A percentile compares a stretch with the other conserved stretches of the same genome.
Evolutionary conservation across 305 asterid genomes (phyloP).

Genomic region (Stenogyne calaminthoides): DNA sequence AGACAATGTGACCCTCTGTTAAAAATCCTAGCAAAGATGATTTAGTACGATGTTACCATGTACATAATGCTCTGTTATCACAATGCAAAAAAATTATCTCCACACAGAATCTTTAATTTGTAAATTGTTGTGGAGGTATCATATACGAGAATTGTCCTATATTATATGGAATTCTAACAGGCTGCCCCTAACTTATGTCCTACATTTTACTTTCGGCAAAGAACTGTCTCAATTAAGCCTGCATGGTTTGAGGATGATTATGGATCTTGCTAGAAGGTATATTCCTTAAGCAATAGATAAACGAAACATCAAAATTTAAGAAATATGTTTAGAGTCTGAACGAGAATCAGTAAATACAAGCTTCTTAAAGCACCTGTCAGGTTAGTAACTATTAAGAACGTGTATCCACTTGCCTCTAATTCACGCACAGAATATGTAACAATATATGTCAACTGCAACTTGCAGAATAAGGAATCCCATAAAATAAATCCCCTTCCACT

Average conservation of each 20-base stretch:
- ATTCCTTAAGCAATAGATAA: background rate
- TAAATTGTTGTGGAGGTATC: background rate
- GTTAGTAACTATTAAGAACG: background rate
- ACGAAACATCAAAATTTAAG: background rate
- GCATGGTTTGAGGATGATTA: background rate
- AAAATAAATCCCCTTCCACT: background rate
- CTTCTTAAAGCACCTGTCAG: background rate
- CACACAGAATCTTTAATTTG: background rate
- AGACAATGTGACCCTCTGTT: background rate
- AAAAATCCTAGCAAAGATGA: background rate
- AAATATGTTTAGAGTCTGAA: background rate
- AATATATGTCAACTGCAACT: conserved; percentile 10
- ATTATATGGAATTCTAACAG: background rate
- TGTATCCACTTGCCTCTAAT: background rate
- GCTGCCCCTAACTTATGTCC: background rate
- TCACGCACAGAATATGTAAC: conserved; percentile 3
- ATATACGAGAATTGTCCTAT: background rate
- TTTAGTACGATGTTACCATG: background rate
- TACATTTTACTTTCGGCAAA: background rate
- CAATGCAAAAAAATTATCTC: background rate
- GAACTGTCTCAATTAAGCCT: background rate
- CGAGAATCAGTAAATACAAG: background rate
- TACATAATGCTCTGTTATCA: background rate
- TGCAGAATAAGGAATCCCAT: background rate
- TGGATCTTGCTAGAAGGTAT: conserved; percentile 10